Base-by-base conservation (phyloP, 768 basidiomycete genomes). In the Tulasnella sp. region DNA sequence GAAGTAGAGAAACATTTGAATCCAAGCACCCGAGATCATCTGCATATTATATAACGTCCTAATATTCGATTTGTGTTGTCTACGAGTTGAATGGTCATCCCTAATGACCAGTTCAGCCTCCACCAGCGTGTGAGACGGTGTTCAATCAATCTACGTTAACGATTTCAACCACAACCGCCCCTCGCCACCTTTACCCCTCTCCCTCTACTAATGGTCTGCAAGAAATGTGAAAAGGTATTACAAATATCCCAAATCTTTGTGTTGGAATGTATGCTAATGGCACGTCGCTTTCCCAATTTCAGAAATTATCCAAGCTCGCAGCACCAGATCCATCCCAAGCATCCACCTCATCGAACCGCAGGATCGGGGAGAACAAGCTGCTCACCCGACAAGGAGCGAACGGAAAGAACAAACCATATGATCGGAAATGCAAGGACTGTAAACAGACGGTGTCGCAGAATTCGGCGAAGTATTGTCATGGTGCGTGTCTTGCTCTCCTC, bases 281-380 rank as follows among this genome's bases (percentile, higher is more conserved):
- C 41, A 3, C 3, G 8, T 53, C 17, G 23, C 30, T 29, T 53
- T 50, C 38, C 2, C 2, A 9, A 5, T 24, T 1, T 38, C 64
- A 92, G 88, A 92, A 92, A 89, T 80, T 89, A 56, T 90, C 88
- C 60, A 91, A 88, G 71, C 78, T 92, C 47, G 89, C 89, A 58
- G 89, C 89, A 2, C 90, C 89, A 49, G 89, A 92, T 73, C 89
- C 89, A 42, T 92, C 90, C 73, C 78, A 77, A 30, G 78, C 87
- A 10, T 84, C 84, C 48, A 83, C 85, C 1, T 72, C 73, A 51
- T 81, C 82, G 64, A 85, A 89, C 73, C 79, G 89, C 63, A 89
- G 79, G 71, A 79, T 91, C 42, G 86, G 85, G 62, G 88, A 88
- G 76, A 91, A 90, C 75, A 89, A 89, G 75, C 80, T 90, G 27